Conservation (phyloP, 2,329 filamentous ascomycete species). For the Pleoardoris graminearum region DNA sequence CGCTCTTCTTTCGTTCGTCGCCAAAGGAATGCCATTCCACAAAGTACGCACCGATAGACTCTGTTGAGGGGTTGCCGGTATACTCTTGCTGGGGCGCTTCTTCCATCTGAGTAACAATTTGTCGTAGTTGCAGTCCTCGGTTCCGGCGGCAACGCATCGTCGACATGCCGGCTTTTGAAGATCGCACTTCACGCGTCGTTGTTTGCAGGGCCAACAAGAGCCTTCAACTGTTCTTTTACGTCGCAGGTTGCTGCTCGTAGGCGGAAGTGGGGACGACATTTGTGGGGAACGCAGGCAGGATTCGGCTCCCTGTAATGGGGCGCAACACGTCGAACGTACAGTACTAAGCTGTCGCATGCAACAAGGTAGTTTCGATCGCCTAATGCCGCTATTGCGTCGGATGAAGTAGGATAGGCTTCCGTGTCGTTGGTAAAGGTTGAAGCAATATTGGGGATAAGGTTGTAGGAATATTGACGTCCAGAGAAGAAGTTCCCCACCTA, state of each 20-base stretch:
- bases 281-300: too few species aligned
- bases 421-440: too few species aligned
- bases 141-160: background rate
- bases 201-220: constrained; percentile 1
- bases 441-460: too few species aligned
- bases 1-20: constrained; percentile 17
- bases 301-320: too few species aligned
- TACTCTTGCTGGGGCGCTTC: constrained; percentile 1
- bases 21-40: constrained; percentile 1
- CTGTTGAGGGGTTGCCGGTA: background rate
- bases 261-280: background rate
- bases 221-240: constrained; percentile 1
- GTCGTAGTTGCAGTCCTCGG: background rate
- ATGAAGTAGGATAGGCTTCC: too few species aligned
- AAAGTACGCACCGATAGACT: background rate
- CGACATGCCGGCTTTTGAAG: background rate
- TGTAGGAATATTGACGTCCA: too few species aligned
- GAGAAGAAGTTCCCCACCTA: too few species aligned
- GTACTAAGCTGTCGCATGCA: too few species aligned
- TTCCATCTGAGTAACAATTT: constrained; percentile 1
- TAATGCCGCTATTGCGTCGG: too few species aligned
- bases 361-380: too few species aligned
- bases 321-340: too few species aligned
- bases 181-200: constrained; percentile 1
- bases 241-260: background rate